Conservation (phyloP, 2,329 filamentous ascomycete genomes). For the Pochonia chlamydosporia region DNA sequence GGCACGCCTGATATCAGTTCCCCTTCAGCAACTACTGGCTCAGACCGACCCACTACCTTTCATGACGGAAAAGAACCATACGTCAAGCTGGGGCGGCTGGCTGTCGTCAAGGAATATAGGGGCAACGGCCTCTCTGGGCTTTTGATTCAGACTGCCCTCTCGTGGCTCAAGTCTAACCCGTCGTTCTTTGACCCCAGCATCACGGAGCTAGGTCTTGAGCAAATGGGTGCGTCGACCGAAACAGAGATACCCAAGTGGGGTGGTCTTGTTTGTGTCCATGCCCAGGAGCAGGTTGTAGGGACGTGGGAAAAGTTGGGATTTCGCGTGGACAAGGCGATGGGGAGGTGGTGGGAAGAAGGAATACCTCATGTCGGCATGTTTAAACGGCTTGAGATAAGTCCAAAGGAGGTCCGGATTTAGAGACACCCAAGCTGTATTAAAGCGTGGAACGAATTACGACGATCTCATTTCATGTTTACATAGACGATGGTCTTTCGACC, state of each 20-base stretch:
- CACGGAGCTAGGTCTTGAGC: slow-evolving; percentile 36
- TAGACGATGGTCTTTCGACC: background rate
- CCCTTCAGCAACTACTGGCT: slow-evolving; percentile 14
- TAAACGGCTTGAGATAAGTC: slow-evolving; percentile 34
- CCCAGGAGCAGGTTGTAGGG: slow-evolving; percentile 59
- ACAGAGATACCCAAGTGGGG: slow-evolving; percentile 56
- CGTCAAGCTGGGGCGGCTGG: slow-evolving; percentile 74
- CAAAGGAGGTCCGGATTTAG: slow-evolving; percentile 20
- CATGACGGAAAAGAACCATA: slow-evolving; percentile 66
- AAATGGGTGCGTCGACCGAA: slow-evolving; percentile 31
- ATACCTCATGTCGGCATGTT: slow-evolving; percentile 87
- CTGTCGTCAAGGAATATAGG: slow-evolving; percentile 61
- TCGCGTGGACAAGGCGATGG: slow-evolving; percentile 63
- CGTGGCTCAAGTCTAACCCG: slow-evolving; percentile 61
- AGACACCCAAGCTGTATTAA: background rate
- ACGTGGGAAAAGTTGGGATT: slow-evolving; percentile 73
- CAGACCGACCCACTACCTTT: slow-evolving; percentile 42
- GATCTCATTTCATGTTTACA: background rate
- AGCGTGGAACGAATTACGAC: background rate
- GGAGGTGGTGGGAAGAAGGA: slow-evolving; percentile 76
- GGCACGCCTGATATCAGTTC: slow-evolving; percentile 4
- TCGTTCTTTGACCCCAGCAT: slow-evolving; percentile 47
- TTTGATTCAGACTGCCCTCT: slow-evolving; percentile 60
- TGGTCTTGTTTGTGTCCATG: slow-evolving; percentile 74
- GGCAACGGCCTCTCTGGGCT: slow-evolving; percentile 58